These are phyloP conservation scores for Sarocladium oryzae DNA, from an alignment of 2,329 filamentous ascomycete species.

Conservation along the genomic window DNA sequence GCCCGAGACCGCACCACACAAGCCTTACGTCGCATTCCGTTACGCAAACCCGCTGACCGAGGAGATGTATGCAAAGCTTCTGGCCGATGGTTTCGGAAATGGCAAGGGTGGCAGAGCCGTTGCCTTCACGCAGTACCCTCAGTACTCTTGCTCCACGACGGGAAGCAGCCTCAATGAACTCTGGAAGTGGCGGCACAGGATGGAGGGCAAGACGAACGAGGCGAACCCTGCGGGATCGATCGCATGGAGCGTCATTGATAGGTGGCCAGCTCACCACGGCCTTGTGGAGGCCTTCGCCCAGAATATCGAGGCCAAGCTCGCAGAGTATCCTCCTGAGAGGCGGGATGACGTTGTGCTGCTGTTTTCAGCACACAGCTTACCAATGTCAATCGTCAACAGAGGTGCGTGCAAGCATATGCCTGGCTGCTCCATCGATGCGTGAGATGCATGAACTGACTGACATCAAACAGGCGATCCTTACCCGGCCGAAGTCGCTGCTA, in stretches of 20 bases:
- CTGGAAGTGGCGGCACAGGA: conserved; percentile 89
- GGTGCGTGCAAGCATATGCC: conserved; percentile 38
- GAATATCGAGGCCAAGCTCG: conserved; percentile 82
- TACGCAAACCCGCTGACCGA: conserved; percentile 93
- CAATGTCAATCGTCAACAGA: conserved; percentile 96
- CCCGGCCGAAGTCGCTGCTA: conserved; percentile 90
- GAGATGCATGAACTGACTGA: conserved; percentile 20
- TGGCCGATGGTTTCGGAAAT: conserved; percentile 84
- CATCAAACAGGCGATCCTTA: conserved; percentile 72
- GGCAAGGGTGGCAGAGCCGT: conserved; percentile 90
- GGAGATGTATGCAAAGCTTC: conserved; percentile 77
- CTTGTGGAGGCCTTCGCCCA: conserved; percentile 86
- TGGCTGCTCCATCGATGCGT: too few relatives aligned
- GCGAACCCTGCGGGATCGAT: conserved; percentile 56
- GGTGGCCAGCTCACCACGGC: conserved; percentile 89
- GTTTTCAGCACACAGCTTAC: conserved; percentile 92
- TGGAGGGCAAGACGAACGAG: conserved; percentile 66
- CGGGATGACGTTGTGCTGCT: conserved; percentile 77
- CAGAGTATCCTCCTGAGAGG: conserved; percentile 75
- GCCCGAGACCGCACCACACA: conserved; percentile 91
- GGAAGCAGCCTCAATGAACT: conserved; percentile 94
- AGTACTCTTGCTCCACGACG: conserved; percentile 97
- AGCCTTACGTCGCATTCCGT: conserved; percentile 94
- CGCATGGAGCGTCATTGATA: conserved; percentile 94
- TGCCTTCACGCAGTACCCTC: conserved; percentile 96